Evolutionary conservation across 306 rosid species (phyloP).

Genomic region (Cucurbita pepo): DNA sequence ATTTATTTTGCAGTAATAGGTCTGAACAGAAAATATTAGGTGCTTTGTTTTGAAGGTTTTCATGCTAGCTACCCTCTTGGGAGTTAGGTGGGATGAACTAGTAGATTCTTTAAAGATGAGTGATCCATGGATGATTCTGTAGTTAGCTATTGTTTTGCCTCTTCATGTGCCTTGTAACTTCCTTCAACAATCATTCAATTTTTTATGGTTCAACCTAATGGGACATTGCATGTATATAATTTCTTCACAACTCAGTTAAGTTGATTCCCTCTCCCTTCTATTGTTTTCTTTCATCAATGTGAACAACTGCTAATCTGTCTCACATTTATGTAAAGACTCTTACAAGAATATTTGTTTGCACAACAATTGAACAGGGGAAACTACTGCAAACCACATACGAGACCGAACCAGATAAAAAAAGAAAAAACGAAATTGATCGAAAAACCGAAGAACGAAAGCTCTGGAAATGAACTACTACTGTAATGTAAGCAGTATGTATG

Average conservation of each 20-base stretch:
- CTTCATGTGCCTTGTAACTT: neutral
- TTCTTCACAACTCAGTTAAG: neutral
- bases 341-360: neutral
- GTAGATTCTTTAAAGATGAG: neutral
- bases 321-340: neutral
- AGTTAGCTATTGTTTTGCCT: neutral
- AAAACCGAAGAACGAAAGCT: neutral
- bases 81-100: neutral
- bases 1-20: neutral
- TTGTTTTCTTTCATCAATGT: neutral
- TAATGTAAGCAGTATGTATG: neutral
- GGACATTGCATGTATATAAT: neutral
- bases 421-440: neutral
- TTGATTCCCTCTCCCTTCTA: neutral
- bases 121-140: neutral
- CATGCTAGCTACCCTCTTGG: neutral
- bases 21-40: neutral
- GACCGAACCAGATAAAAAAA: neutral
- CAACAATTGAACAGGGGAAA: neutral
- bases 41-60: neutral
- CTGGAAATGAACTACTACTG: neutral
- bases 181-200: neutral
- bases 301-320: neutral
- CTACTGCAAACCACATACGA: neutral
- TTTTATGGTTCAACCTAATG: neutral